Percentiles rank a stretch among this genome's conserved stretches.
These are phyloP conservation scores for Botryotinia narcissicola DNA, from an alignment of 2,329 filamentous ascomycete genomes.

Conservation along the genomic window DNA sequence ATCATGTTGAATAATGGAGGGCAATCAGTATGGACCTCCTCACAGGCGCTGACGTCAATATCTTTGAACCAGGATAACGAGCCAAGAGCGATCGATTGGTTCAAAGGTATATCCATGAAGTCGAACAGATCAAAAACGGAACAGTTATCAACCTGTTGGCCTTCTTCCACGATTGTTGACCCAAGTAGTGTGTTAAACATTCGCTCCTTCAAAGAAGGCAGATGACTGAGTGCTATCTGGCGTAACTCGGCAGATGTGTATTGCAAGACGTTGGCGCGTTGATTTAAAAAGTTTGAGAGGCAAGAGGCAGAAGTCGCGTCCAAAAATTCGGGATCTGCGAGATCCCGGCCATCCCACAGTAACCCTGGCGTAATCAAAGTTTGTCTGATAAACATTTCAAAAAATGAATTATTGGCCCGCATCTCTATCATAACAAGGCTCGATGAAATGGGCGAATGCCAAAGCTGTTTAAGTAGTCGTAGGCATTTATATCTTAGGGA, in stretches of 20 bases:
- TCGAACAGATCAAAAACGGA: slow-evolving; percentile 93
- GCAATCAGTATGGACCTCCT: slow-evolving; percentile 57
- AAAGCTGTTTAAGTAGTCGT: slow-evolving; percentile 75
- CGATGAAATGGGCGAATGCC: slow-evolving; percentile 78
- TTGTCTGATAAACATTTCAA: slow-evolving; percentile 70
- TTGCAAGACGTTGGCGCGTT: slow-evolving; percentile 75
- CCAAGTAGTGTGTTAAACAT: slow-evolving; percentile 76
- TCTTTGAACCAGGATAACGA: slow-evolving; percentile 62
- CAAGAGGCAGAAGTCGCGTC: slow-evolving; percentile 43
- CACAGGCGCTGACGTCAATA: slow-evolving; percentile 65
- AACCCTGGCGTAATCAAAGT: slow-evolving; percentile 66
- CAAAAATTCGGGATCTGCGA: slow-evolving; percentile 64
- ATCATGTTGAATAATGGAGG: slow-evolving; percentile 64
- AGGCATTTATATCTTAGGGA: slow-evolving; percentile 66
- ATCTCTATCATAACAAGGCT: slow-evolving; percentile 75
- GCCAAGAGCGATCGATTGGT: slow-evolving; percentile 48
- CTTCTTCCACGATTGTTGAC: slow-evolving; percentile 63
- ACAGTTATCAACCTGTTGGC: slow-evolving; percentile 62
- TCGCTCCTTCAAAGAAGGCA: slow-evolving; percentile 66
- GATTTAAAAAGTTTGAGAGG: slow-evolving; percentile 65
- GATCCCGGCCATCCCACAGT: slow-evolving; percentile 69
- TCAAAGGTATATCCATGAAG: slow-evolving; percentile 68
- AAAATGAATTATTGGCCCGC: slow-evolving; percentile 75
- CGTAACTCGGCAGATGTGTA: slow-evolving; percentile 86
- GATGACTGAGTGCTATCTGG: slow-evolving; percentile 66